Percentiles rank a stretch among this genome's conserved stretches.
These are phyloP conservation scores for Cystofilobasidium bisporidii DNA, from an alignment of 768 basidiomycete species.

Conservation along the genomic window DNA sequence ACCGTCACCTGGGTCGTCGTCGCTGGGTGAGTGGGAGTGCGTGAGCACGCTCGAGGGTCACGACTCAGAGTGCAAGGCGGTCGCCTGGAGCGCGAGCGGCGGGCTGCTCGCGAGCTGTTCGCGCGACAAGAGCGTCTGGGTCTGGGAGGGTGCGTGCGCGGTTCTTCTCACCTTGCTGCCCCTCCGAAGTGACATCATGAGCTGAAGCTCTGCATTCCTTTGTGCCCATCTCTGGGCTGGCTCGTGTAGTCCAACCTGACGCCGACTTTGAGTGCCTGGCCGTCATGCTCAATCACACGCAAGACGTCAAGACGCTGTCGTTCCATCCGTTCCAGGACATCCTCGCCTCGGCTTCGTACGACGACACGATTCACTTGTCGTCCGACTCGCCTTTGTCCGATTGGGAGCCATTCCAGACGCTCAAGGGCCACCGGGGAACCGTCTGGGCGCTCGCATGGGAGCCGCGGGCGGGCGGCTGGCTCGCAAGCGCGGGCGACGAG, in stretches of 20 bases:
- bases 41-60: conserved; percentile 81
- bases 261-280: conserved; percentile 88
- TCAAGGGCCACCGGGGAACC: conserved; percentile 72
- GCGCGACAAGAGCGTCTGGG: conserved; percentile 95
- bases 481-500: conserved; percentile 82
- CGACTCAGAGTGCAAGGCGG: conserved; percentile 88
- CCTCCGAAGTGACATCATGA: too few relatives aligned
- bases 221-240: too few relatives aligned
- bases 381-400: conserved; percentile 88
- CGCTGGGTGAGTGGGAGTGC: conserved; percentile 82
- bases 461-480: conserved; percentile 60
- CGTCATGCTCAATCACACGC: conserved; percentile 91
- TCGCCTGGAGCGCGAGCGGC: conserved; percentile 68
- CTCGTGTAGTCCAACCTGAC: conserved; percentile 70
- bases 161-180: too few relatives aligned
- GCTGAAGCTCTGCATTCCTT: too few relatives aligned
- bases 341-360: conserved; percentile 91
- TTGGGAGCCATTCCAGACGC: conserved; percentile 78
- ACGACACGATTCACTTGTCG: conserved; percentile 89
- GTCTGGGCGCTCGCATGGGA: conserved; percentile 82
- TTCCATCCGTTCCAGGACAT: conserved; percentile 98
- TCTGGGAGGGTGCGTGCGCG: conserved; percentile 89
- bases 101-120: conserved; percentile 85
- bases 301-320: conserved; percentile 88
- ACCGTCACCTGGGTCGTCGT: conserved; percentile 53